phyloP scores from a whole-genome alignment of 192 early-diverging fungal species.

The Coemansia sp. region DNA sequence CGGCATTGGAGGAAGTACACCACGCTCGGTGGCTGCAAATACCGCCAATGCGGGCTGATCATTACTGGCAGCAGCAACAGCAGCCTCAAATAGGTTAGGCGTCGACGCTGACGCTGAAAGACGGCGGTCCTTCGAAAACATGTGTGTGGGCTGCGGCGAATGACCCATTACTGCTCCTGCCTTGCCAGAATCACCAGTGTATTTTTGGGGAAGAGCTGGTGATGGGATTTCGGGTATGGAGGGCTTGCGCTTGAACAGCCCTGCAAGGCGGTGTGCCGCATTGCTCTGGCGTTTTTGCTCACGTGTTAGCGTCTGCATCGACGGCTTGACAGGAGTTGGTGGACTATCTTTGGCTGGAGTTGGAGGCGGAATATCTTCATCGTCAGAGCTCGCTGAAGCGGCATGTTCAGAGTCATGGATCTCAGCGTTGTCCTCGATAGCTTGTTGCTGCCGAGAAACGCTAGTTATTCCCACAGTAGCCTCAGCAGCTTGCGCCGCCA shows the following conservation, averaged over 20 bases:
- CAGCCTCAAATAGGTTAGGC: conserved; percentile 47
- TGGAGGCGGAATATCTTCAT: conserved; percentile 22
- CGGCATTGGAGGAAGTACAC: conserved; percentile 53
- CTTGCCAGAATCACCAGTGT: conserved; percentile 15
- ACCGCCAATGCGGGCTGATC: conserved; percentile 47
- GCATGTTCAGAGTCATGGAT: not conserved
- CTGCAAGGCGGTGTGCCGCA: conserved; percentile 41
- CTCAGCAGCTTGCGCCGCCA: not conserved
- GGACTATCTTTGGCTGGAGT: conserved; percentile 37
- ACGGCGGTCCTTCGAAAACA: conserved; percentile 36
- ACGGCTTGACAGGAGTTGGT: conserved; percentile 14
- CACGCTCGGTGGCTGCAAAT: conserved; percentile 46
- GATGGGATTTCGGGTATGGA: conserved; percentile 50
- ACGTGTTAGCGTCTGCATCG: conserved; percentile 25
- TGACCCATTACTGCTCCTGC: conserved; percentile 4
- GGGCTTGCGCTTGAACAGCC: conserved; percentile 50
- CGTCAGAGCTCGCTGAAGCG: not conserved
- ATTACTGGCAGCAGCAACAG: conserved; percentile 38
- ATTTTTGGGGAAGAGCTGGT: conserved; percentile 20
- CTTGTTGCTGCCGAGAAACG: not conserved
- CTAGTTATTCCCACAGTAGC: conserved; percentile 2
- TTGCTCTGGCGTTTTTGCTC: conserved; percentile 53
- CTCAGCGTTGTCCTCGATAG: not conserved
- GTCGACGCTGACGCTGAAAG: conserved; percentile 51
- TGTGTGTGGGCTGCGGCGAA: conserved; percentile 6